Conservation (phyloP, 2,329 filamentous ascomycete species). For the Rutstroemia sp. region DNA sequence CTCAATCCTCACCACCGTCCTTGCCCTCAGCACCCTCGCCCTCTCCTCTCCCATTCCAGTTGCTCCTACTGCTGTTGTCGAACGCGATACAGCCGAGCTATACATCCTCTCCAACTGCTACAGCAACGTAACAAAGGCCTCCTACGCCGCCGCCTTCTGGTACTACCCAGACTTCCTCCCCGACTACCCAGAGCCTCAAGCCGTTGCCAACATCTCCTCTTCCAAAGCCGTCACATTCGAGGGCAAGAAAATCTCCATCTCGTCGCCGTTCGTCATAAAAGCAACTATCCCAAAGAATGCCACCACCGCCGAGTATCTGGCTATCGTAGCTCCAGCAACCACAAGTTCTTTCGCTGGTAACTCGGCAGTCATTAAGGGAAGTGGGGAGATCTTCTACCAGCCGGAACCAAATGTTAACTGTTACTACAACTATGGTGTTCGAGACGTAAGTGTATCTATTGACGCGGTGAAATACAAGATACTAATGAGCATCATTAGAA, state of each 20-base stretch:
- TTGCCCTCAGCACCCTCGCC: not conserved
- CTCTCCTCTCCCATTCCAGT: not conserved
- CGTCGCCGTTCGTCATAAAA: not conserved
- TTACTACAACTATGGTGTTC: not conserved
- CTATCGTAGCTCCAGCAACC: not conserved
- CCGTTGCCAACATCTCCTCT: not conserved
- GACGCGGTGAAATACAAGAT: not conserved
- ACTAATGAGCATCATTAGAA: not conserved
- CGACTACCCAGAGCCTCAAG: constrained; percentile 1
- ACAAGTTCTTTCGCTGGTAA: constrained; percentile 1
- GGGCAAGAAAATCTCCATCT: not conserved
- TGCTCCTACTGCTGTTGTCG: not conserved
- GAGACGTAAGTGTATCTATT: not conserved
- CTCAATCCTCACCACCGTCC: not conserved
- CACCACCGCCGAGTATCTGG: not conserved
- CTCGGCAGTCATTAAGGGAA: not conserved
- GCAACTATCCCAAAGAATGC: not conserved
- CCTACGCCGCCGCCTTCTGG: constrained; percentile 3
- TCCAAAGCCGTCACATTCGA: not conserved
- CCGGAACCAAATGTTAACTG: not conserved
- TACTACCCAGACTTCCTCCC: constrained; percentile 7
- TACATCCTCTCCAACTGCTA: constrained; percentile 6
- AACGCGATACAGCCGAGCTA: constrained; percentile 4
- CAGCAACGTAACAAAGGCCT: not conserved
- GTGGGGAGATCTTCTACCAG: not conserved